Percentiles rank a stretch among this genome's conserved stretches.
Conservation (phyloP, 2,329 filamentous ascomycete genomes). For the Graphiopsis chlorocephala region DNA sequence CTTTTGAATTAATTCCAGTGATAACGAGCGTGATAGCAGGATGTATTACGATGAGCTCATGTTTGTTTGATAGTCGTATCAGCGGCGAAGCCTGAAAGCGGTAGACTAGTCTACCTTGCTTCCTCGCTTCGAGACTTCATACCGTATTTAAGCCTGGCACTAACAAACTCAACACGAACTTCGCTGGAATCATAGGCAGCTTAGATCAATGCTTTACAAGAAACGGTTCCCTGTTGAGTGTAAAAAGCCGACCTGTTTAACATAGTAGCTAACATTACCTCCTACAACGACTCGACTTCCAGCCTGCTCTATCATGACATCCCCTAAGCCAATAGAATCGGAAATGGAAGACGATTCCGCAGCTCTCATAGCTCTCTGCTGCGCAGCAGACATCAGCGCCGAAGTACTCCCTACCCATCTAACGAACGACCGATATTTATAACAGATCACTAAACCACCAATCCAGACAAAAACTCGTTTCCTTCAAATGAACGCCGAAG, state of each 20-base stretch:
- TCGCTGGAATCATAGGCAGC: not conserved
- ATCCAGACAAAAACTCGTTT: not conserved
- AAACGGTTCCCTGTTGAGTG: not conserved
- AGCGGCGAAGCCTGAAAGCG: too few relatives aligned
- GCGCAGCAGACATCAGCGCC: not conserved
- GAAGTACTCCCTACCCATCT: not conserved
- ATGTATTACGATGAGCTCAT: too few relatives aligned
- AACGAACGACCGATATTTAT: too few relatives aligned
- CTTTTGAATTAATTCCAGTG: too few relatives aligned
- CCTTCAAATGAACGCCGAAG: not conserved
- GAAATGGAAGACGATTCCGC: not conserved
- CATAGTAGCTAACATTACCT: not conserved
- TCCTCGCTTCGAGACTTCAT: too few relatives aligned
- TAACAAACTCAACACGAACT: not conserved
- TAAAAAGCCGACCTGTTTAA: too few relatives aligned
- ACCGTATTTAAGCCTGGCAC: not conserved
- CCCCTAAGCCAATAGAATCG: not conserved
- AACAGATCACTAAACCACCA: too few relatives aligned
- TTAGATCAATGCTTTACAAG: not conserved
- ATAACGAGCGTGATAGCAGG: too few relatives aligned
- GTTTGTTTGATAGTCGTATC: too few relatives aligned
- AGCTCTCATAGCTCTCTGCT: not conserved
- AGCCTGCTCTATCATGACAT: not conserved
- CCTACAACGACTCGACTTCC: not conserved
- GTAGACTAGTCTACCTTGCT: too few relatives aligned